phyloP scores from a whole-genome alignment of 1,139 yeast species.

The Lodderomyces elongisporus region DNA sequence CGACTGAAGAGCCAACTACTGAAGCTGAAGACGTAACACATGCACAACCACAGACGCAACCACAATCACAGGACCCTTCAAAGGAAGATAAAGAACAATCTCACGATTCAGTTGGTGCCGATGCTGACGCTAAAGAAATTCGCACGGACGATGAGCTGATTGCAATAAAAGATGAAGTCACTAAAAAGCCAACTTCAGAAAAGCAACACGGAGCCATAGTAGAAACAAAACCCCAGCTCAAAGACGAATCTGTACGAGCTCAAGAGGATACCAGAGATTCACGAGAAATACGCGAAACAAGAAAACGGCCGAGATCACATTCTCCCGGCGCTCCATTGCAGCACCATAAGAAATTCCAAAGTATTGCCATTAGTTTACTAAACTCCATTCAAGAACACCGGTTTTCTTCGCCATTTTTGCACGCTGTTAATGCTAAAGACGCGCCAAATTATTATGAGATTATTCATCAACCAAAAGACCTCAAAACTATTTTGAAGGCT shows the following conservation, averaged over 20 bases:
- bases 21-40: conserved; percentile 2
- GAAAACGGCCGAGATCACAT: conserved; percentile 21
- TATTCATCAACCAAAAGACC: conserved; percentile 61
- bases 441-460: conserved; percentile 67
- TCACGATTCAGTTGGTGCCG: conserved; percentile 6
- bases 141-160: conserved; percentile 5
- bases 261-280: neutral
- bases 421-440: conserved; percentile 61
- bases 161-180: conserved; percentile 8
- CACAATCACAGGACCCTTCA: too few relatives aligned
- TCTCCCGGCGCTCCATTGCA: conserved; percentile 21
- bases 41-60: too few relatives aligned
- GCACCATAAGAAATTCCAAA: conserved; percentile 47
- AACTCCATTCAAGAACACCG: conserved; percentile 65
- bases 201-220: neutral
- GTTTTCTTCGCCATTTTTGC: conserved; percentile 68
- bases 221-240: neutral
- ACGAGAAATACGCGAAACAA: conserved; percentile 4
- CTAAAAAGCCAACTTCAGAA: conserved; percentile 4
- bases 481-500: conserved; percentile 55
- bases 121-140: neutral
- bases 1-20: neutral
- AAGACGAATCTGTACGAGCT: neutral
- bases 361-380: conserved; percentile 53
- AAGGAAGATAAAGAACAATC: conserved; percentile 6